Conservation (phyloP, 2,329 filamentous ascomycete genomes). For the Aspergillus sp. region DNA sequence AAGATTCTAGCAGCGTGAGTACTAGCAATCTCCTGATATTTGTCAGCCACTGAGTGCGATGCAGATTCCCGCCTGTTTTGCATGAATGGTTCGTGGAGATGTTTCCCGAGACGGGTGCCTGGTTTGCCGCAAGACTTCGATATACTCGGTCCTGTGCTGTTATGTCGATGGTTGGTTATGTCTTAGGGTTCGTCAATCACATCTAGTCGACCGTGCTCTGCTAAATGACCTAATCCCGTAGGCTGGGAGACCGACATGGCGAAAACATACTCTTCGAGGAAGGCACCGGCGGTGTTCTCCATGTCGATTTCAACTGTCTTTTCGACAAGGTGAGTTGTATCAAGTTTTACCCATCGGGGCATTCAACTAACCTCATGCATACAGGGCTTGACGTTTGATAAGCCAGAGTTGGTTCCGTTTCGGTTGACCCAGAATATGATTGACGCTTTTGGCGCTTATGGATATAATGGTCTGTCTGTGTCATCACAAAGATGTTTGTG, state of each 20-base stretch:
- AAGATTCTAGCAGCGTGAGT: conserved; percentile 51
- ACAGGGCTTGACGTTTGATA: conserved; percentile 81
- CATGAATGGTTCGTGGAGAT: conserved; percentile 95
- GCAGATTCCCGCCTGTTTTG: conserved; percentile 76
- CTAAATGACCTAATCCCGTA: conserved; percentile 20
- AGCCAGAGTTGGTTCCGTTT: conserved; percentile 93
- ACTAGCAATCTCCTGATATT: neutral
- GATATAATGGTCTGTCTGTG: conserved; percentile 66
- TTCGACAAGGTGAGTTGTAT: conserved; percentile 72
- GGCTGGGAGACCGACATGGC: conserved; percentile 89
- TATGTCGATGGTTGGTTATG: conserved; percentile 99
- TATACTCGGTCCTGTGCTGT: conserved; percentile 95
- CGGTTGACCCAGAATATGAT: conserved; percentile 98
- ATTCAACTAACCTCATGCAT: neutral
- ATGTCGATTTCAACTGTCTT: conserved; percentile 99
- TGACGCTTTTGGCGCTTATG: conserved; percentile 92
- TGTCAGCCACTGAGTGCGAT: conserved; percentile 10
- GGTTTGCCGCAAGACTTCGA: conserved; percentile 83
- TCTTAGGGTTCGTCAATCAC: conserved; percentile 60
- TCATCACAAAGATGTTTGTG: neutral
- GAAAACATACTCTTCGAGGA: conserved; percentile 97
- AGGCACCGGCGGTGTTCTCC: conserved; percentile 87
- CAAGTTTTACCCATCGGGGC: neutral
- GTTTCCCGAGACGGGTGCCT: conserved; percentile 87
- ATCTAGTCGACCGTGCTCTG: neutral